Evolutionary conservation across 2,329 filamentous ascomycete genomes (phyloP).

Genomic region (Xylariaceae sp.): DNA sequence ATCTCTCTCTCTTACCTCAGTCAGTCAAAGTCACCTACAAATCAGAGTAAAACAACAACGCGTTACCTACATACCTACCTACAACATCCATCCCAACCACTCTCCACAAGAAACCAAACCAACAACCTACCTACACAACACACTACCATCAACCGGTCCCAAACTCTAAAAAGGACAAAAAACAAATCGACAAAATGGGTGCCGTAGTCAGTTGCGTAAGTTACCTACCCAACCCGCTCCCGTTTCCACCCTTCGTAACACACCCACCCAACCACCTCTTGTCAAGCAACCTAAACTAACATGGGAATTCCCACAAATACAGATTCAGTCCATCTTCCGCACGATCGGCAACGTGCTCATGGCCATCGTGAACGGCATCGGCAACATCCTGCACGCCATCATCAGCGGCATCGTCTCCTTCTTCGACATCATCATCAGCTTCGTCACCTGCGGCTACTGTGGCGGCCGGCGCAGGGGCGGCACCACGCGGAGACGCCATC

Average conservation of each 20-base stretch:
- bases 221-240: constrained; percentile 19
- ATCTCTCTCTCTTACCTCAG: neutral
- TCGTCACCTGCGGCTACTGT: constrained; percentile 52
- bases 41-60: too few relatives aligned
- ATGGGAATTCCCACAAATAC: constrained; percentile 12
- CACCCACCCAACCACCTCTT: neutral
- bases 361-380: constrained; percentile 63
- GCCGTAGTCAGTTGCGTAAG: constrained; percentile 79
- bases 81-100: constrained; percentile 1
- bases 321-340: constrained; percentile 56
- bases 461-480: constrained; percentile 22
- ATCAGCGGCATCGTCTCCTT: constrained; percentile 61
- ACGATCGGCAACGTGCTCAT: constrained; percentile 63
- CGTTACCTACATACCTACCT: neutral
- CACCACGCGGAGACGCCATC: constrained; percentile 13
- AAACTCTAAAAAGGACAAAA: constrained; percentile 1
- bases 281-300: constrained; percentile 14
- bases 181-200: constrained; percentile 57
- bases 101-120: neutral
- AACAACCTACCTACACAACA: constrained; percentile 6
- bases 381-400: constrained; percentile 58
- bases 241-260: neutral
- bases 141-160: constrained; percentile 10
- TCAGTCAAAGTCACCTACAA: too few relatives aligned
- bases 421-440: constrained; percentile 61